Conservation (phyloP, 805 yeast species). For the Cephaloascus albidus region DNA sequence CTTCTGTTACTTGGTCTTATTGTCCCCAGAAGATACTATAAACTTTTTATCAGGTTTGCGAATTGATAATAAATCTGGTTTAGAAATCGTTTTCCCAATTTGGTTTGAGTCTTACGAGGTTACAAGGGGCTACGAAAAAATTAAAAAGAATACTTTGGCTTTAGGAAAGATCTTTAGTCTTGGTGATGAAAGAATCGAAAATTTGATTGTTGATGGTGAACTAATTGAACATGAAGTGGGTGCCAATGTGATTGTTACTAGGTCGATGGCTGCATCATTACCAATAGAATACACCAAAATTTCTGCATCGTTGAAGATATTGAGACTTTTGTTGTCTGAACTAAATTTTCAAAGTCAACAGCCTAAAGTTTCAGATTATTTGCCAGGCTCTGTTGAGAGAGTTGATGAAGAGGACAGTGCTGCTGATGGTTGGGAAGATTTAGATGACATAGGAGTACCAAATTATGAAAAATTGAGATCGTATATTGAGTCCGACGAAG, state of each 20-base stretch:
- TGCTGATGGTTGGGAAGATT: constrained; percentile 68
- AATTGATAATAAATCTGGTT: constrained; percentile 27
- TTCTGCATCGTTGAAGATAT: constrained; percentile 61
- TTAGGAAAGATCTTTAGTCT: constrained; percentile 56
- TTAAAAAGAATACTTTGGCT: constrained; percentile 60
- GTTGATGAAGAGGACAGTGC: constrained; percentile 32
- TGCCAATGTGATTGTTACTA: constrained; percentile 64
- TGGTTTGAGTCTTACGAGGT: constrained; percentile 83
- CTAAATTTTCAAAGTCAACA: constrained; percentile 53
- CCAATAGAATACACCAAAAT: constrained; percentile 57
- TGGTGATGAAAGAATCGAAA: constrained; percentile 41
- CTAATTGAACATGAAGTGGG: constrained; percentile 43
- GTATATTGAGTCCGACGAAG: constrained; percentile 40
- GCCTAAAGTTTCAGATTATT: constrained; percentile 30
- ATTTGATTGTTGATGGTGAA: constrained; percentile 68
- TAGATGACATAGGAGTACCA: constrained; percentile 57
- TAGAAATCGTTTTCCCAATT: constrained; percentile 53
- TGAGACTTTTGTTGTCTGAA: constrained; percentile 64
- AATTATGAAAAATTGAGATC: constrained; percentile 54
- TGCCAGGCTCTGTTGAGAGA: constrained; percentile 16
- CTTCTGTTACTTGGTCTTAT: constrained; percentile 59
- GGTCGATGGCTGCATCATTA: constrained; percentile 70
- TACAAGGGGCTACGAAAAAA: constrained; percentile 68
- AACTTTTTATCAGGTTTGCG: constrained; percentile 42
- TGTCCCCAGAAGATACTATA: constrained; percentile 55